These are phyloP conservation scores for Alternaria sp. DNA, from an alignment of 2,329 filamentous ascomycete genomes.

Conservation along the genomic window DNA sequence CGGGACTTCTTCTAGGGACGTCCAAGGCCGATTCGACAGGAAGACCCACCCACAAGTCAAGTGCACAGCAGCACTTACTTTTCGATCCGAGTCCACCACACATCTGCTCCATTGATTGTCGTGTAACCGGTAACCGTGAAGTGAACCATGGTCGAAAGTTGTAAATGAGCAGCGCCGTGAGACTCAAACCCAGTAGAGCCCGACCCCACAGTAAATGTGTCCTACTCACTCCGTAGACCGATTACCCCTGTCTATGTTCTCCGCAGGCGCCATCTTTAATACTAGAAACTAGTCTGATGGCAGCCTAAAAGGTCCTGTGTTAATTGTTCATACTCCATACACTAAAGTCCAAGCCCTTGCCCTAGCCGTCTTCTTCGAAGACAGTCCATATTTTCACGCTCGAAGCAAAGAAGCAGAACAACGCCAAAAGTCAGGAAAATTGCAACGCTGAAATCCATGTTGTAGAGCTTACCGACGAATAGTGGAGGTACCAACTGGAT, in stretches of 20 bases:
- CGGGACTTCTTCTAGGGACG: background rate
- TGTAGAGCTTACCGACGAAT: conserved; percentile 22
- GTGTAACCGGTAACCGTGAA: background rate
- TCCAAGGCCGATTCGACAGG: background rate
- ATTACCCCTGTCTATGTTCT: background rate
- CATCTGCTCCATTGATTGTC: background rate
- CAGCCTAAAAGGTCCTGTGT: background rate
- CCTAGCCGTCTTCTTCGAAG: background rate
- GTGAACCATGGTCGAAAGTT: background rate
- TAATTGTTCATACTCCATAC: background rate
- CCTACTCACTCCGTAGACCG: background rate
- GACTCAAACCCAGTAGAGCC: background rate
- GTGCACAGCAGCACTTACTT: background rate
- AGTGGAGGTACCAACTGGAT: conserved; percentile 15
- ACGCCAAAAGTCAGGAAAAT: background rate
- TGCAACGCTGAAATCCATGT: conserved; percentile 1
- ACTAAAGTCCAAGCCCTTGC: background rate
- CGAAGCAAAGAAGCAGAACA: background rate
- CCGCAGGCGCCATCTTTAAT: background rate
- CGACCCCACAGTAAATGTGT: background rate
- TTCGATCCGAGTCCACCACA: background rate
- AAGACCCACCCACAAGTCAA: background rate
- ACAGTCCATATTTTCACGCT: background rate
- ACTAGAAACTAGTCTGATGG: background rate
- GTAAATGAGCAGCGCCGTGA: background rate